phyloP scores from a whole-genome alignment of 2,329 filamentous ascomycete species.

The Apiospora aurea region DNA sequence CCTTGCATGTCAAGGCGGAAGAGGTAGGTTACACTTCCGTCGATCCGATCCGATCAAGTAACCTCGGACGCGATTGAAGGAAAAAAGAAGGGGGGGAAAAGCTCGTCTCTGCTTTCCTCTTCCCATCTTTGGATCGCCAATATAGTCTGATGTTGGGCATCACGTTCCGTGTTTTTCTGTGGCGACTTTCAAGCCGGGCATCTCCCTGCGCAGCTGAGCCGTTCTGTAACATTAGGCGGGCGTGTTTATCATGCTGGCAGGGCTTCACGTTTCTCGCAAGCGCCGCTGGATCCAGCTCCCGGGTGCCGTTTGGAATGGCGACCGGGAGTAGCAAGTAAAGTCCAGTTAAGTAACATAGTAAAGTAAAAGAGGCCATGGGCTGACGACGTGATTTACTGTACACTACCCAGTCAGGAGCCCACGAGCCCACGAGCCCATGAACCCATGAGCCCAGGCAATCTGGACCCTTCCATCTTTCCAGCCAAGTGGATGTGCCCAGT shows the following conservation, averaged over 20 bases:
- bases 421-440: no score
- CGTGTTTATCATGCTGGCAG: neutral
- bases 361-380: neutral
- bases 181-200: neutral
- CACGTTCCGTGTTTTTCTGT: neutral
- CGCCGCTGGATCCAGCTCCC: neutral
- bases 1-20: neutral
- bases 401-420: neutral
- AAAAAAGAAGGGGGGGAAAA: no score
- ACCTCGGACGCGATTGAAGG: neutral
- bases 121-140: neutral
- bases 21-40: neutral
- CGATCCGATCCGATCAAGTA: neutral
- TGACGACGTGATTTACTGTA: neutral
- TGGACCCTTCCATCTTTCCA: slow-evolving; percentile 8
- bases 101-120: neutral
- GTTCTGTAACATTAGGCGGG: slow-evolving; percentile 8
- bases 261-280: neutral
- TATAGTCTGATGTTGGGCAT: neutral
- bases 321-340: neutral
- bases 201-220: neutral
- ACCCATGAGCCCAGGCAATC: neutral
- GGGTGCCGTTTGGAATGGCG: neutral
- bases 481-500: neutral
- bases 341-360: no score